A percentile compares a stretch with the other conserved stretches of the same genome.
Conservation (phyloP, 2,329 filamentous ascomycete genomes). For the Nemania sp. region DNA sequence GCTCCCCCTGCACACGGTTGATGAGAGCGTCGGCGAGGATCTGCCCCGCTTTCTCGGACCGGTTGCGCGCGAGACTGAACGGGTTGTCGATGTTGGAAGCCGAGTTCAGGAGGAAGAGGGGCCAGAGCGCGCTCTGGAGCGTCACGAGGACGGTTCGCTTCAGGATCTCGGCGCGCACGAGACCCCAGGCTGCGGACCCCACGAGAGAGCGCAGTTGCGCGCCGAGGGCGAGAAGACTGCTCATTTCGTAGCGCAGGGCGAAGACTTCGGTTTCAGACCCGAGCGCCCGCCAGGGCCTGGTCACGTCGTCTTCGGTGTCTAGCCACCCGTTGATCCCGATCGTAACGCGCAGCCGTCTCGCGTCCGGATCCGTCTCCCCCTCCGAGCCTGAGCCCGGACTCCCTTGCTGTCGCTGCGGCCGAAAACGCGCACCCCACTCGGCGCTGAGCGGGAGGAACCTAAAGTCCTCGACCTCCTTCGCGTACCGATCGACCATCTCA, state of each 20-base stretch:
- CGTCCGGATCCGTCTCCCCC: slow-evolving; percentile 44
- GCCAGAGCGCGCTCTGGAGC: slow-evolving; percentile 76
- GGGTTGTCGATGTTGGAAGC: slow-evolving; percentile 82
- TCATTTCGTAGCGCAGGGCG: slow-evolving; percentile 85
- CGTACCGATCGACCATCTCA: slow-evolving; percentile 88
- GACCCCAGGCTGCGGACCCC: slow-evolving; percentile 78
- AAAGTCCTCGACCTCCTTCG: slow-evolving; percentile 85
- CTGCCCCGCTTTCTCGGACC: slow-evolving; percentile 82
- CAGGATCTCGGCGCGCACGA: slow-evolving; percentile 80
- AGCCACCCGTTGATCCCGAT: slow-evolving; percentile 93
- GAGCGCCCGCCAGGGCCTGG: slow-evolving; percentile 82
- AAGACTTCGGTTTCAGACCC: slow-evolving; percentile 81
- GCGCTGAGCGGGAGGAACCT: slow-evolving; percentile 79
- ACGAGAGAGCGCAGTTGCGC: slow-evolving; percentile 78
- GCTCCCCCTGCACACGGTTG: slow-evolving; percentile 75
- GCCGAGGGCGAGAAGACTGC: slow-evolving; percentile 80
- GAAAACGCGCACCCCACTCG: slow-evolving; percentile 54
- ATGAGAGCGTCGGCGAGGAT: slow-evolving; percentile 77
- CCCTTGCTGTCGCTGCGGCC: slow-evolving; percentile 38
- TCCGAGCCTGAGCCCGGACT: too few species aligned
- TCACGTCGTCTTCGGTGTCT: slow-evolving; percentile 77
- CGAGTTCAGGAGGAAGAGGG: slow-evolving; percentile 73
- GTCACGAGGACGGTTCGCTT: slow-evolving; percentile 77
- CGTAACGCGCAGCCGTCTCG: slow-evolving; percentile 76
- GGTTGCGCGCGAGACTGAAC: slow-evolving; percentile 79